These are phyloP conservation scores for Veloporphyrellus conicus DNA, from an alignment of 1,284 basidiomycete species.

Conservation along the genomic window DNA sequence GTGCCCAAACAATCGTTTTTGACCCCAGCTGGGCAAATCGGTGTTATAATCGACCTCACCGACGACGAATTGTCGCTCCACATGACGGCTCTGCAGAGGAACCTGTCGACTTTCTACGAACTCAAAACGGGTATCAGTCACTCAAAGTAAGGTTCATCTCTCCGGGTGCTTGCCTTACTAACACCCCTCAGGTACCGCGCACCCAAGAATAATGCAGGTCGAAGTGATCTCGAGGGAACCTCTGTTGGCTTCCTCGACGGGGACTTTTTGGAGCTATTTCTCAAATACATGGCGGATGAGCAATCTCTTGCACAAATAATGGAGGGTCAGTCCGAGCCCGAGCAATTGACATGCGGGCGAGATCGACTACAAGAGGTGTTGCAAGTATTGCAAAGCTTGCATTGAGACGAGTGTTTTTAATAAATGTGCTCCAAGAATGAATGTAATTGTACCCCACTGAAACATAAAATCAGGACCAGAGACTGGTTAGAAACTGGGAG, in stretches of 20 bases:
- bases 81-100: conserved; percentile 74
- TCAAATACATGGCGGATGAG: conserved; percentile 39
- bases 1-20: conserved; percentile 70
- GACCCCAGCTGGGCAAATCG: conserved; percentile 77
- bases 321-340: conserved; percentile 51
- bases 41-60: conserved; percentile 68
- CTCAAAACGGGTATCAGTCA: conserved; percentile 63
- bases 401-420: conserved; percentile 38
- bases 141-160: conserved; percentile 47
- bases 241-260: conserved; percentile 85
- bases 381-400: conserved; percentile 60
- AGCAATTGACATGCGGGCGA: conserved; percentile 45
- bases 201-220: conserved; percentile 52
- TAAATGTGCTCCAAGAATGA: conserved; percentile 14
- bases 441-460: conserved; percentile 13
- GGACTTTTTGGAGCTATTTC: conserved; percentile 75
- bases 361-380: conserved; percentile 48
- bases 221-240: conserved; percentile 51
- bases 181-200: conserved; percentile 56
- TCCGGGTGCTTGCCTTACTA: not conserved
- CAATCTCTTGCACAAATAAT: conserved; percentile 44
- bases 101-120: conserved; percentile 56
- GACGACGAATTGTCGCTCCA: conserved; percentile 54
- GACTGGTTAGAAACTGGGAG: conserved; percentile 9
- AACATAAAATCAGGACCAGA: conserved; percentile 19